Percentiles rank a stretch among this genome's conserved stretches.
Conservation (phyloP, 2,329 filamentous ascomycete species). For the Teratosphaeria epicoccoides region DNA sequence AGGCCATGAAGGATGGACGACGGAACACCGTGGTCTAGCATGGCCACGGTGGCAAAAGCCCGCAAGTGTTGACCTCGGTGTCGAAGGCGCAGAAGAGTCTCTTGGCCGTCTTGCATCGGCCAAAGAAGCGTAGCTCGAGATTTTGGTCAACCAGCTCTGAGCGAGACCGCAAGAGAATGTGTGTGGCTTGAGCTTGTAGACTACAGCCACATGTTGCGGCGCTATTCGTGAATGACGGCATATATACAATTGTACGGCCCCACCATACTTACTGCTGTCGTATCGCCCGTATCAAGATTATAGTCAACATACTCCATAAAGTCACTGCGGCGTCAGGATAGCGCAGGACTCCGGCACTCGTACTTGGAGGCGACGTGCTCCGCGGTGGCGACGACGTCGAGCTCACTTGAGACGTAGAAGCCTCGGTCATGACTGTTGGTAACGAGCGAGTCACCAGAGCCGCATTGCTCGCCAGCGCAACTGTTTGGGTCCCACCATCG, state of each 20-base stretch:
- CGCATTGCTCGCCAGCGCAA: background rate
- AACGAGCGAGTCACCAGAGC: background rate
- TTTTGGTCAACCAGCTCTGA: background rate
- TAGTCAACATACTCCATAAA: background rate
- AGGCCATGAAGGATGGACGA: background rate
- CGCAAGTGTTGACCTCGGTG: background rate
- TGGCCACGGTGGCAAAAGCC: background rate
- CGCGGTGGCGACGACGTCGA: background rate
- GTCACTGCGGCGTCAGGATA: background rate
- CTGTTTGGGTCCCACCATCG: background rate
- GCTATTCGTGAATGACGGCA: background rate
- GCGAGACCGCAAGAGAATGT: background rate
- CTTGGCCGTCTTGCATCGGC: background rate
- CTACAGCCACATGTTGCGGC: background rate
- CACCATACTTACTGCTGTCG: background rate
- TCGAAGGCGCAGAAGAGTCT: background rate
- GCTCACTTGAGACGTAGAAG: background rate
- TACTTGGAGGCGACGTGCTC: background rate
- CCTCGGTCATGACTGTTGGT: background rate
- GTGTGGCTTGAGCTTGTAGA: background rate
- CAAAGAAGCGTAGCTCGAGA: background rate
- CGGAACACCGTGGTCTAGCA: background rate
- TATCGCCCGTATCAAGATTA: background rate
- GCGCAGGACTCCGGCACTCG: background rate
- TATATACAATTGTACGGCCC: background rate